Conservation (phyloP, 257 asterid species). For the Jacaranda mimosifolia region DNA sequence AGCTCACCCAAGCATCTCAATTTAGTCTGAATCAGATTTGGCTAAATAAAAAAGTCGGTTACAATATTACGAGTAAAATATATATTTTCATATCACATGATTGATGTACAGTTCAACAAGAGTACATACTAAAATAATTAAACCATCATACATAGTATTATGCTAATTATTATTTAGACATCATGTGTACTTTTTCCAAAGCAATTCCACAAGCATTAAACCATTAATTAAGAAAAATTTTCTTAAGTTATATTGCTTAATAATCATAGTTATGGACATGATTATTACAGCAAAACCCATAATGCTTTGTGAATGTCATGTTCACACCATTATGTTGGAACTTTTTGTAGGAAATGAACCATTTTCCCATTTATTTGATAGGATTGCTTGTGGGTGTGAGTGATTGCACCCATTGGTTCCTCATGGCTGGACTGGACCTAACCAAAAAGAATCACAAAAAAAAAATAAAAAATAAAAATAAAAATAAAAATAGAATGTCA, state of each 20-base stretch:
- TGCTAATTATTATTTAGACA: neutral
- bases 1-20: no score
- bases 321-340: constrained; percentile 43
- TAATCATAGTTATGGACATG: constrained; percentile 40
- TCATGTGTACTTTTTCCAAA: constrained; percentile 19
- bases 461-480: constrained; percentile 29
- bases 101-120: neutral
- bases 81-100: no score
- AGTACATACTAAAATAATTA: constrained; percentile 21
- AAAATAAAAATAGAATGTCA: constrained; percentile 42
- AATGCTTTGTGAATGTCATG: constrained; percentile 31
- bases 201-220: constrained; percentile 29
- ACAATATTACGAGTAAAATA: no score
- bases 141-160: constrained; percentile 1
- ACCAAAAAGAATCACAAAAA: constrained; percentile 39
- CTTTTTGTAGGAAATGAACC: constrained; percentile 37
- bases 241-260: constrained; percentile 19
- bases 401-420: constrained; percentile 47
- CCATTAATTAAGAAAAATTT: constrained; percentile 9
- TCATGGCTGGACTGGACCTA: constrained; percentile 27
- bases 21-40: no score
- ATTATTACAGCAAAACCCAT: constrained; percentile 34
- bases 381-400: constrained; percentile 44
- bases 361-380: constrained; percentile 36
- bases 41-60: no score